Evolutionary conservation across 2,329 filamentous ascomycete species (phyloP).

Genomic region (Cordyceps cateniannulata): DNA sequence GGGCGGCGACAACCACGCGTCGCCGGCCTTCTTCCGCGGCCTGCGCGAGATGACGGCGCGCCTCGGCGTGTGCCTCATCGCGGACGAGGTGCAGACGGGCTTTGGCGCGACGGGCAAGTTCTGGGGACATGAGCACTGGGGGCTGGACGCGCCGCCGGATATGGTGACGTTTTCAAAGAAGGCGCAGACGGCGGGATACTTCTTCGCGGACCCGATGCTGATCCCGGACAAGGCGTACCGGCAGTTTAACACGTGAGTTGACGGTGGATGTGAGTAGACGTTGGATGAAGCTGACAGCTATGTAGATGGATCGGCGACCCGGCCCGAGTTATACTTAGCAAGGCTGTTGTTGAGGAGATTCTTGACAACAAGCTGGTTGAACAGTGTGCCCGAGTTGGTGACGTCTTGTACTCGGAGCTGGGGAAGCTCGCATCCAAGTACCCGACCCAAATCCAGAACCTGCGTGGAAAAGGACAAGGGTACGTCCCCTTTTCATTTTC

Average conservation of each 20-base stretch:
- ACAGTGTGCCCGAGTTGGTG: constrained; percentile 58
- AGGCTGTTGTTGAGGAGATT: constrained; percentile 71
- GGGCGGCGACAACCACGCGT: constrained; percentile 79
- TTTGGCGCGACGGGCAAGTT: constrained; percentile 81
- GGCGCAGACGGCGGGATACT: constrained; percentile 79
- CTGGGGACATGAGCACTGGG: constrained; percentile 85
- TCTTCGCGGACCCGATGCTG: constrained; percentile 67
- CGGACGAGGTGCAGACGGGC: constrained; percentile 80
- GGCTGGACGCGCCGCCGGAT: constrained; percentile 63
- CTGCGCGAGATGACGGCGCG: constrained; percentile 66
- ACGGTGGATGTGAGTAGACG: background rate
- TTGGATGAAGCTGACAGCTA: background rate
- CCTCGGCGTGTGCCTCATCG: constrained; percentile 66
- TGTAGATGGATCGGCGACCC: constrained; percentile 67
- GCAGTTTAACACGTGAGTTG: constrained; percentile 66
- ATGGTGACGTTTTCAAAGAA: constrained; percentile 90
- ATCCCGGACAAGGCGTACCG: constrained; percentile 76
- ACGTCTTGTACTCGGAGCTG: constrained; percentile 61
- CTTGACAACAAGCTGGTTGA: constrained; percentile 61
- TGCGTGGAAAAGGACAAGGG: constrained; percentile 59
- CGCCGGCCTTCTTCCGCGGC: constrained; percentile 69
- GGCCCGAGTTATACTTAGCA: constrained; percentile 68
- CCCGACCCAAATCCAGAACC: constrained; percentile 63
- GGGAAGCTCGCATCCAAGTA: constrained; percentile 57
- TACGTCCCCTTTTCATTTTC: background rate